Evolutionary conservation across 257 asterid species (phyloP), one percentile per base, ranked within the genome.

Genomic region (Solanum virginianum): DNA sequence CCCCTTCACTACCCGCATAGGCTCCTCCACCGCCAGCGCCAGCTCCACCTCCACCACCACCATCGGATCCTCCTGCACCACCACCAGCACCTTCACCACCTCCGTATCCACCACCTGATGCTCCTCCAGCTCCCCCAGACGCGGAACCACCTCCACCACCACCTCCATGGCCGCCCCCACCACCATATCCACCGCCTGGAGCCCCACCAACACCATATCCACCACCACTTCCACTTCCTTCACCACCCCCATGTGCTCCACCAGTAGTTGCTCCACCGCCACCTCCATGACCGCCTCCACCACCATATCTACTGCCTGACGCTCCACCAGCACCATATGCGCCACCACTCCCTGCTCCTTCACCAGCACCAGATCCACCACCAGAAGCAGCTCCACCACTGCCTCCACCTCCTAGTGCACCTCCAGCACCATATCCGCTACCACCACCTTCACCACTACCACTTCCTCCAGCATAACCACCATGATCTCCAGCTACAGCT

Each of bases 51-150:
- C 95, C 95, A 0, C 89, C 90, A 1, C 92, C 94, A 15, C 93
- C 95, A 81, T 89, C 89, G 11, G 83, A 88, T 56, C 89, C 93
- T 24, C 90, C 92, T 6, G 87, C 91, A 22, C 89, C 95, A 2
- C 90, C 90, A 1, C 93, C 97, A 24, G 69, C 89, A 1, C 97
- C 90, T 51, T 90, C 87, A 56, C 94, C 95, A 11, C 86, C 89
- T 0, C 87, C 90, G 16, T 49, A 86, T 8, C 89, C 90, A 6
- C 87, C 80, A 0, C 93, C 92, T 2, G 86, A 87, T 3, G 88
- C 90, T 8, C 89, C 91, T 0, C 94, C 92, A 6, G 87, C 89
- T 13, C 91, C 91, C 7, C 82, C 49, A 17, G 41, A 63, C 6
- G 88, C 91, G 69, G 79, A 88, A 4, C 90, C 96, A 1, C 92